phyloP scores from a whole-genome alignment of 2,329 filamentous ascomycete species.

The Teratosphaeria epicoccoides region DNA sequence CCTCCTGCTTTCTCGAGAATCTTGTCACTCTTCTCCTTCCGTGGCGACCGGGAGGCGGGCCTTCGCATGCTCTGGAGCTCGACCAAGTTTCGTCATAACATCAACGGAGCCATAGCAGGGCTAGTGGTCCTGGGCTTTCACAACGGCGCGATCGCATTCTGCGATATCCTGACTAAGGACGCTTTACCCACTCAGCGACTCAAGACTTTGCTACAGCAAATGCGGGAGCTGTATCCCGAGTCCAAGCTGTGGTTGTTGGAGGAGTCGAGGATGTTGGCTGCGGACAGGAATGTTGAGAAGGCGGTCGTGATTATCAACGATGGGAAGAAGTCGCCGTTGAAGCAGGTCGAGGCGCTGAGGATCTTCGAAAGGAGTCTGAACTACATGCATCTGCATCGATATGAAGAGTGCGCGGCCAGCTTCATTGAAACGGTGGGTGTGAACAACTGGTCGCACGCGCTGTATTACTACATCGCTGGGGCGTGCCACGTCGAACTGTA shows the following conservation, averaged over 20 bases:
- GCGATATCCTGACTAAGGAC: constrained; percentile 69
- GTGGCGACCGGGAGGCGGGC: constrained; percentile 73
- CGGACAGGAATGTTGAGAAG: constrained; percentile 53
- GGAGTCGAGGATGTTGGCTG: constrained; percentile 66
- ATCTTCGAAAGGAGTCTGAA: constrained; percentile 75
- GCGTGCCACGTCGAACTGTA: constrained; percentile 72
- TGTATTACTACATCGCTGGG: constrained; percentile 85
- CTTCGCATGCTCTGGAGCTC: constrained; percentile 84
- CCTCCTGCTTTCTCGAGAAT: constrained; percentile 84
- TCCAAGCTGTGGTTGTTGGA: constrained; percentile 81
- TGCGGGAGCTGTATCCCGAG: constrained; percentile 69
- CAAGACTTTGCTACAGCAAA: constrained; percentile 54
- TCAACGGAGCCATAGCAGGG: constrained; percentile 85
- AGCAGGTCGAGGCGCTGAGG: constrained; percentile 76
- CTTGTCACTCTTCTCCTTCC: constrained; percentile 80
- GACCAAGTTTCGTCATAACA: constrained; percentile 64
- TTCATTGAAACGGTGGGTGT: constrained; percentile 63
- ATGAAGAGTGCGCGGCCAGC: constrained; percentile 58
- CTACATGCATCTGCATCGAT: constrained; percentile 69
- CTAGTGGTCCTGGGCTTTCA: constrained; percentile 77
- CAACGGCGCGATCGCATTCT: constrained; percentile 73
- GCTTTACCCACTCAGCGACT: constrained; percentile 61
- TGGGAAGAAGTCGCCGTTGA: constrained; percentile 48
- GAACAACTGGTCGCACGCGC: constrained; percentile 80
- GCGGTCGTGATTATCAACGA: constrained; percentile 50